phyloP scores from a whole-genome alignment of 2,329 filamentous ascomycete genomes.

The Nigrograna mackinnonii region DNA sequence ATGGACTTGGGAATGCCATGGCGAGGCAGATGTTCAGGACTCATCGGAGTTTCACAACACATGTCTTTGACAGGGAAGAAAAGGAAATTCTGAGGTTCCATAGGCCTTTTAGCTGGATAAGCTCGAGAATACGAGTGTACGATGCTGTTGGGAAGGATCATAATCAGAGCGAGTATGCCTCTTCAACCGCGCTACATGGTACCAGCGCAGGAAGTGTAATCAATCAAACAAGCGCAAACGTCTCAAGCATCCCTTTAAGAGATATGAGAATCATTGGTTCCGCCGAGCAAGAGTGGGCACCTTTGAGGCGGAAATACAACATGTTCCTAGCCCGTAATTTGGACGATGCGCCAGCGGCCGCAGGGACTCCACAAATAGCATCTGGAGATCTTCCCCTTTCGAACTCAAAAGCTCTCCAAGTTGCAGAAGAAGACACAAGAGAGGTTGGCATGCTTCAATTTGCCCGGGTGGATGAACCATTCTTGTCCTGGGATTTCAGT shows the following conservation, averaged over 20 bases:
- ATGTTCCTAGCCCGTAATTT: conserved; percentile 61
- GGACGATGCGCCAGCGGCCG: conserved; percentile 36
- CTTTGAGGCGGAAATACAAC: conserved; percentile 65
- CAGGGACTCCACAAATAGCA: conserved; percentile 44
- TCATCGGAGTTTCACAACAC: conserved; percentile 66
- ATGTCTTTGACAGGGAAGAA: conserved; percentile 65
- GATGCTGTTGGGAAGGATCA: conserved; percentile 28
- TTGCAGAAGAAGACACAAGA: conserved; percentile 37
- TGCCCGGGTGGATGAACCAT: conserved; percentile 64
- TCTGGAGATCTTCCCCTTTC: conserved; percentile 54
- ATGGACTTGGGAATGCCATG: conserved; percentile 60
- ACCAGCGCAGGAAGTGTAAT: conserved; percentile 47
- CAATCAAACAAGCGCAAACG: conserved; percentile 51
- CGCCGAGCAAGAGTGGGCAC: conserved; percentile 67
- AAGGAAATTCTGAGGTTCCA: conserved; percentile 65
- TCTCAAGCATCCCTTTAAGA: conserved; percentile 57
- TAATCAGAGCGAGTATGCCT: conserved; percentile 30
- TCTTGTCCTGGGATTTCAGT: conserved; percentile 68
- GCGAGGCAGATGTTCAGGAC: conserved; percentile 64
- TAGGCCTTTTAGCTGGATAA: conserved; percentile 67
- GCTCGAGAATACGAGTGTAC: conserved; percentile 53
- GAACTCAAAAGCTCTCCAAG: conserved; percentile 49
- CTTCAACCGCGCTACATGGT: conserved; percentile 49
- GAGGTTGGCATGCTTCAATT: conserved; percentile 61
- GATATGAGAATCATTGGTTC: conserved; percentile 67